Evolutionary conservation across 2,329 filamentous ascomycete species (phyloP), one percentile per base, ranked within the genome.

Genomic region (Kalmusia sp.): DNA sequence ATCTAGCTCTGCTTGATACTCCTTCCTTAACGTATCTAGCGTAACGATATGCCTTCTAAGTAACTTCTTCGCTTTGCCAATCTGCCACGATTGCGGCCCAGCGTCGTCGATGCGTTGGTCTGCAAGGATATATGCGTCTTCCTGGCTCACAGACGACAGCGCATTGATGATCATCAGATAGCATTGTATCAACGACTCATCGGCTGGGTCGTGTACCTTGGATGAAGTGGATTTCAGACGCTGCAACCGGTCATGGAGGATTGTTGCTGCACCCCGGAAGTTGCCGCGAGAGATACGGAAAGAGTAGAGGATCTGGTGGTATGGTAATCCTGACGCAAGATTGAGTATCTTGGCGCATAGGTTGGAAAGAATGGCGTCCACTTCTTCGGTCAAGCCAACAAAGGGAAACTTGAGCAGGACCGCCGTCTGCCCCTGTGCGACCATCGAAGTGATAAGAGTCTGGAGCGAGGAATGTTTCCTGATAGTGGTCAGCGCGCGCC

Each of bases 101-200:
- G 51, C 58, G 40, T 77, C 80, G 65, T 75, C 77, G 51, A 80
- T 74, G 11, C 75, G 73, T 28, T 79, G 74, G 34, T 82, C 80
- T 15, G 83, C 81, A 17, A 87, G 76, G n/a, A 96, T 85, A 84
- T 96, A 99, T 1, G 88, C 89, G 67, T 96, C 90, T 57, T 91
- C 86, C 52, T 87, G 80, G 43, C 90, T 87, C 34, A 97, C 92
- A 59, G 92, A 96, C 61, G 90, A 91, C 55, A 99, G 80, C 1
- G 92, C 88, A 71, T 99, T 99, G 78, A 99, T 96, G 38, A 99
- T 84, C 56, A 92, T 83, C n/a, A 98, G 79, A 65, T 96, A 95
- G 67, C 91, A 89, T 62, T 90, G 85, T 40, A 88, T 87, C 27
- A 87, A 69, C 31, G 80, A 80, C 53, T 83, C 82, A 56, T 84